A percentile compares a stretch with the other conserved stretches of the same genome.
These are phyloP conservation scores for Naganishia randhawae DNA, from an alignment of 768 basidiomycete species.

Conservation along the genomic window DNA sequence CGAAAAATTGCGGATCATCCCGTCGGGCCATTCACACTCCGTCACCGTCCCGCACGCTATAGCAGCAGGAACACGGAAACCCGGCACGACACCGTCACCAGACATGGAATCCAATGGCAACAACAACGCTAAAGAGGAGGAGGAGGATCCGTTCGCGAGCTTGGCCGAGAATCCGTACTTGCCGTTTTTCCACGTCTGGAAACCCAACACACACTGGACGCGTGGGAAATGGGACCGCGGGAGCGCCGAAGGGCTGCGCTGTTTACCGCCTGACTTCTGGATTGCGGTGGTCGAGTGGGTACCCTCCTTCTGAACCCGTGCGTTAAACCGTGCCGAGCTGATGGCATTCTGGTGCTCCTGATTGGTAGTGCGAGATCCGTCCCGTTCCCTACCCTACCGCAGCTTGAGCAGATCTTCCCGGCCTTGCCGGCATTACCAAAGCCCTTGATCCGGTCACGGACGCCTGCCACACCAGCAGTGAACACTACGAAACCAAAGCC, in stretches of 20 bases:
- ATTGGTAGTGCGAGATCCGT: constrained; percentile 70
- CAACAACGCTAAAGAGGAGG: not conserved
- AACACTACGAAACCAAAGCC: not conserved
- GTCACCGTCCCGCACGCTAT: constrained; percentile 55
- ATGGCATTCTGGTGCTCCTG: not conserved
- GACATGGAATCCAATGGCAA: constrained; percentile 34
- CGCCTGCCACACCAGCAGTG: too few species aligned
- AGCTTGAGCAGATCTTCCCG: constrained; percentile 70
- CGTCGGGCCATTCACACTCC: constrained; percentile 56
- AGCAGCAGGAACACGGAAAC: not conserved
- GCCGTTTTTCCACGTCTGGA: constrained; percentile 86
- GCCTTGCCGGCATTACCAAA: constrained; percentile 63
- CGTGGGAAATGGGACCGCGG: constrained; percentile 46
- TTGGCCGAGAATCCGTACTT: constrained; percentile 59
- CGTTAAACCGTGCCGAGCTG: too few species aligned
- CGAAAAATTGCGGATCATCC: constrained; percentile 26
- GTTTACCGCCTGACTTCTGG: constrained; percentile 77
- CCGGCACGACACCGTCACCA: not conserved
- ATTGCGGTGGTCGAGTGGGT: constrained; percentile 80
- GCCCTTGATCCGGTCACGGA: constrained; percentile 51
- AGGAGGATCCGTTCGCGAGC: constrained; percentile 30
- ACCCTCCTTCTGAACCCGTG: not conserved
- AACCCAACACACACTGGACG: constrained; percentile 71
- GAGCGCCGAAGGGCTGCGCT: constrained; percentile 64
- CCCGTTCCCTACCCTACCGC: constrained; percentile 72